These are phyloP conservation scores for Pochonia chlamydosporia DNA, from an alignment of 2,329 filamentous ascomycete species.

Conservation along the genomic window DNA sequence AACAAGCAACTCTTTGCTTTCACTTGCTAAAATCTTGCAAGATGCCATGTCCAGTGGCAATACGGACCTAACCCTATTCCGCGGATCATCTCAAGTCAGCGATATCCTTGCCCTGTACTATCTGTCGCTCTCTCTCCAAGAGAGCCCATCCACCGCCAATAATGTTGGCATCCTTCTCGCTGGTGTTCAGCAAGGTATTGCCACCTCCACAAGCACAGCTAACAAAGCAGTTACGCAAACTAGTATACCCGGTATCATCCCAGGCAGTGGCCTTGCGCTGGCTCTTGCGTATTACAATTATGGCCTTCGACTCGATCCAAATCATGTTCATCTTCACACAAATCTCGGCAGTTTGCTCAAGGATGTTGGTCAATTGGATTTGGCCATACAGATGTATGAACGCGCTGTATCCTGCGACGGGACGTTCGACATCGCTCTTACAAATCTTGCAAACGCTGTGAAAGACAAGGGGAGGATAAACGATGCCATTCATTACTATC, in stretches of 20 bases:
- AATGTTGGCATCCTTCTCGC: slow-evolving; percentile 97
- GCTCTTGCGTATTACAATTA: slow-evolving; percentile 95
- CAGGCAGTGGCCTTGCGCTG: slow-evolving; percentile 81
- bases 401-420: slow-evolving; percentile 86
- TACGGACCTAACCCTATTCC: slow-evolving; percentile 45
- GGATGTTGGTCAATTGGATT: slow-evolving; percentile 86
- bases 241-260: slow-evolving; percentile 69
- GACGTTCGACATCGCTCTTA: slow-evolving; percentile 94
- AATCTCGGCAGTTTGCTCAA: slow-evolving; percentile 94
- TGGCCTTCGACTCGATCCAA: slow-evolving; percentile 76
- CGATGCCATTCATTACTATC: slow-evolving; percentile 90
- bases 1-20: slow-evolving; percentile 91
- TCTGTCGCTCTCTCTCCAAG: slow-evolving; percentile 85
- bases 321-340: slow-evolving; percentile 93
- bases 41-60: slow-evolving; percentile 81
- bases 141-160: slow-evolving; percentile 95
- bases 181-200: slow-evolving; percentile 68
- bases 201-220: slow-evolving; percentile 22
- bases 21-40: slow-evolving; percentile 95
- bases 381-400: slow-evolving; percentile 96
- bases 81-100: slow-evolving; percentile 69
- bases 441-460: slow-evolving; percentile 94
- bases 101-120: slow-evolving; percentile 96
- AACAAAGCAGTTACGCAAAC: slow-evolving; percentile 16
- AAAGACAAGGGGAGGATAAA: slow-evolving; percentile 92